Evolutionary conservation across 495 filamentous ascomycete genomes (phyloP), one percentile per base, ranked within the genome.

Genomic region (Cenococcum geophilum): DNA sequence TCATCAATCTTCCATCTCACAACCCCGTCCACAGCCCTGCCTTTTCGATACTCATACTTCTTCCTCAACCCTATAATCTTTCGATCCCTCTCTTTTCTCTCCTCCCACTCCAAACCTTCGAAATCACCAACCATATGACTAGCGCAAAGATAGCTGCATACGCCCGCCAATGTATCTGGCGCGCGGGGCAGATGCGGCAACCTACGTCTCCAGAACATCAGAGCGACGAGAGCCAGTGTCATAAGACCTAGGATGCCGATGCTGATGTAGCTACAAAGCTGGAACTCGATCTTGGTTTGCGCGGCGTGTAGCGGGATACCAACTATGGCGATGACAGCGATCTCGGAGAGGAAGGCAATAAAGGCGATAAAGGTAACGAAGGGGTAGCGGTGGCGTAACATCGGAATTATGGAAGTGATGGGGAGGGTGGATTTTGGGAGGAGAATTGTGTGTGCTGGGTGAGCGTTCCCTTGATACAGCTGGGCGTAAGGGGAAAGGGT

Each of bases 291-390:
- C 43, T 63, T 74, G 20, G 72, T 74, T 57, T 72, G 69, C 6
- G 69, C 75, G 11, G 72, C 57, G n/a, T 60, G 63, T 63, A 68
- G 77, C 3, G 73, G 76, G 9, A 79, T 67, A 53, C 74, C 75
- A 62, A 65, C 54, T 0, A 79, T 64, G 32, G 74, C 66, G 47
- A 77, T 69, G 10, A 75, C 72, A 2, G 74, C 59, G 32, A 72
- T 70, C 58, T 77, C 72, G 27, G 73, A 72, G 0, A 75, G 65
- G 34, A 77, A 64, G 1, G 73, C 69, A 4, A 73, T 64, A 23
- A 70, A 23, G 4, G 74, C 70, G 14, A 76, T 66, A 22, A 70
- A 53, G 14, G 71, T 63, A 34, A 72, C 64, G 55, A 74, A 71
- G 43, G 55, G 51, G 59, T 75, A 66, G 0, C 68, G 67, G 14